Conservation (phyloP, 768 basidiomycete species). For the Tremella fuciformis region DNA sequence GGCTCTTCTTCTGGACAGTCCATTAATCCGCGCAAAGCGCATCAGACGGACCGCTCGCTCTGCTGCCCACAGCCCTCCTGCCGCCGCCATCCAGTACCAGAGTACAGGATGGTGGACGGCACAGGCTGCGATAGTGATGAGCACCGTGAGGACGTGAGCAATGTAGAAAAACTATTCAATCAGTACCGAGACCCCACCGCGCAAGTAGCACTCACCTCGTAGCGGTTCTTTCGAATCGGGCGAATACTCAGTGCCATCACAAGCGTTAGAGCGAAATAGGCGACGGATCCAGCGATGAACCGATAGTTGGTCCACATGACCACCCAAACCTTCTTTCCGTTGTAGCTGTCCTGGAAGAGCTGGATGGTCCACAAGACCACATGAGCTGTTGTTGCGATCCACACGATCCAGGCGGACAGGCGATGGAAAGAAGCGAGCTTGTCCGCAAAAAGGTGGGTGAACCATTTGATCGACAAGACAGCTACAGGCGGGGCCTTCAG, state of each 20-base stretch:
- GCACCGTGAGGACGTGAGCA: constrained; percentile 63
- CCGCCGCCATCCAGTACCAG: constrained; percentile 67
- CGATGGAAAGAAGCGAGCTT: constrained; percentile 70
- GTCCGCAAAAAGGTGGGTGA: constrained; percentile 69
- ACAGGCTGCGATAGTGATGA: constrained; percentile 62
- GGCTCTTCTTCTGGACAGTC: constrained; percentile 53
- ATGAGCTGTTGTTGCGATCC: constrained; percentile 63
- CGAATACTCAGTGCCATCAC: constrained; percentile 44
- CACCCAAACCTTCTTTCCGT: constrained; percentile 52
- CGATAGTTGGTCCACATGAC: constrained; percentile 62
- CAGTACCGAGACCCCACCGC: not conserved
- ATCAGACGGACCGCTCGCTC: constrained; percentile 63
- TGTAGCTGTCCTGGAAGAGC: constrained; percentile 58
- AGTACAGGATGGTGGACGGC: constrained; percentile 68
- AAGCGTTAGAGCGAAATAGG: constrained; percentile 46
- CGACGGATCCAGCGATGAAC: constrained; percentile 64
- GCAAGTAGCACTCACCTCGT: constrained; percentile 42
- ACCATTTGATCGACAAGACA: constrained; percentile 63
- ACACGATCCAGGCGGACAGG: constrained; percentile 69
- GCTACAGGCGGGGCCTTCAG: constrained; percentile 68
- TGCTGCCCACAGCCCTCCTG: constrained; percentile 63
- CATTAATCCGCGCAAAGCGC: constrained; percentile 64
- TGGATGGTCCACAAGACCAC: constrained; percentile 69
- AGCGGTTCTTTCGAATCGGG: constrained; percentile 44
- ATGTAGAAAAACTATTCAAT: constrained; percentile 64